Evolutionary conservation across 1,139 yeast species (phyloP).

Genomic region (Pichia norvegensis): DNA sequence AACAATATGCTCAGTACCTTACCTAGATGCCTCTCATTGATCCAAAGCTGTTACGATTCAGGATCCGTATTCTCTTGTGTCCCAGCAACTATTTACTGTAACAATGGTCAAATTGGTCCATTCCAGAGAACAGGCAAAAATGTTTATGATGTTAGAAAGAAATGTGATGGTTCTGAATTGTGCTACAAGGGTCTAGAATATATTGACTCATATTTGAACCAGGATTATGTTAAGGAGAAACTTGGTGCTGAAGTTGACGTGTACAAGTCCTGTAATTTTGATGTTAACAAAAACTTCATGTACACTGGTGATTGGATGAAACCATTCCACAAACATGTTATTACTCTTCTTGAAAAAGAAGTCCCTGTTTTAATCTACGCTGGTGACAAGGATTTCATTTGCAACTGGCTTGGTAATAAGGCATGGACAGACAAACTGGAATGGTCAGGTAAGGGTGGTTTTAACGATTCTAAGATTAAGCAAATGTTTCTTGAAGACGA

Average conservation of each 20-base stretch:
- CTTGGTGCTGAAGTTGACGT: constrained; percentile 87
- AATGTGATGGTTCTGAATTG: constrained; percentile 69
- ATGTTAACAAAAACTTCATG: constrained; percentile 72
- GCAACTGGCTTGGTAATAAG: constrained; percentile 81
- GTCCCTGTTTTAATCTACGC: constrained; percentile 72
- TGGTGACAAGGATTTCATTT: constrained; percentile 80
- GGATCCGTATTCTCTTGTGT: constrained; percentile 85
- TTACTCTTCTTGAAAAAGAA: constrained; percentile 43
- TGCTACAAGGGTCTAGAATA: constrained; percentile 71
- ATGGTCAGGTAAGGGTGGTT: constrained; percentile 56
- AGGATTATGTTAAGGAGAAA: constrained; percentile 61
- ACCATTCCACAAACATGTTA: constrained; percentile 60
- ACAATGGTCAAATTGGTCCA: constrained; percentile 75
- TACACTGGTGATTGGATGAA: constrained; percentile 92
- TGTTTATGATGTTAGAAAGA: constrained; percentile 85
- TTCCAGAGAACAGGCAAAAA: constrained; percentile 86
- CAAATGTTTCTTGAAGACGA: constrained; percentile 33
- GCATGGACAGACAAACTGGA: constrained; percentile 71
- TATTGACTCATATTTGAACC: constrained; percentile 64
- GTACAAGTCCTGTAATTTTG: constrained; percentile 81
- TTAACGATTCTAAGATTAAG: constrained; percentile 35
- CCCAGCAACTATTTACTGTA: constrained; percentile 89
- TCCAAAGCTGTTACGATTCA: constrained; percentile 71
- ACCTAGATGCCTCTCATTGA: constrained; percentile 77
- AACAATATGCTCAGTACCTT: constrained; percentile 60